Evolutionary conservation across 139 green algal genomes (phyloP).

Genomic region (Chlamydomonas applanata): DNA sequence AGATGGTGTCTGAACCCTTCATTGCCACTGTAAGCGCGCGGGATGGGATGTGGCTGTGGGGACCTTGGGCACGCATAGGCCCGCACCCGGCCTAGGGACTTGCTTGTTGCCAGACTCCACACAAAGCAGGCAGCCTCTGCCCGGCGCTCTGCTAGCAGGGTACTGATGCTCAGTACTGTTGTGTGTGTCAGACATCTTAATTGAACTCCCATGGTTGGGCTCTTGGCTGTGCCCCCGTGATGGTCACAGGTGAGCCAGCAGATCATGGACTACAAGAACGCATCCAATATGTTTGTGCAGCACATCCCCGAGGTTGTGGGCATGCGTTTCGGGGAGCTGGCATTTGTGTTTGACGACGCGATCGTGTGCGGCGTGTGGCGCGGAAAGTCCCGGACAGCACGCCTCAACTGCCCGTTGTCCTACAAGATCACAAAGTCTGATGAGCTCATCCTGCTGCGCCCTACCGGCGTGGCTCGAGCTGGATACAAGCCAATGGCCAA

Average conservation of each 20-base stretch:
- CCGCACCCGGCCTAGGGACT: neutral
- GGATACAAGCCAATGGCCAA: neutral
- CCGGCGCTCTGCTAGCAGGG: too few relatives aligned
- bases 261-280: constrained; percentile 3
- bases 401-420: too few relatives aligned
- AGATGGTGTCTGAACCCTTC: constrained; percentile 3
- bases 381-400: too few relatives aligned
- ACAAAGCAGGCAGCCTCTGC: too few relatives aligned
- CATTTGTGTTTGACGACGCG: neutral
- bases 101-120: too few relatives aligned
- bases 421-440: neutral
- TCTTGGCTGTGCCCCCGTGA: neutral
- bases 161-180: too few relatives aligned
- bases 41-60: neutral
- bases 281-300: constrained; percentile 5
- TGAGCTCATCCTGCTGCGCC: neutral
- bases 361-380: constrained; percentile 2
- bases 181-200: too few relatives aligned
- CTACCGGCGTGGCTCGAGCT: neutral
- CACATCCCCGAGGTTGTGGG: neutral
- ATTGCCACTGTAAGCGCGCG: neutral
- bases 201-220: too few relatives aligned
- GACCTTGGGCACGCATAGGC: neutral
- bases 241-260: constrained; percentile 3
- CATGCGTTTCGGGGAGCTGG: neutral